Evolutionary conservation across 306 rosid genomes (phyloP).

Genomic region (Phaseolus lunatus): DNA sequence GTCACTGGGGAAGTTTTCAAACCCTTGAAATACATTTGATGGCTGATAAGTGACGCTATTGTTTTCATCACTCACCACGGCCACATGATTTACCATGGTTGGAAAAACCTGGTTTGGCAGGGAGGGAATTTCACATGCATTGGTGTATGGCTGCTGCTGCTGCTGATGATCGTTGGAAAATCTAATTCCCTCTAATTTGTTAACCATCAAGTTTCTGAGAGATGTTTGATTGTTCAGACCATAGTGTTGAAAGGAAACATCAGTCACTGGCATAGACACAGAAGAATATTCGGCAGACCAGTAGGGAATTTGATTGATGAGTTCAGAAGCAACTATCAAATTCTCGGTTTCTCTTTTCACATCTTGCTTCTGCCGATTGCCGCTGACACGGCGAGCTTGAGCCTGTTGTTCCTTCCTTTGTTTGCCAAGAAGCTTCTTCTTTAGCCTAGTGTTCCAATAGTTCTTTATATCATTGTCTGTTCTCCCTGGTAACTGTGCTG

Average conservation of each 20-base stretch:
- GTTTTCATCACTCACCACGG: conserved; percentile 23
- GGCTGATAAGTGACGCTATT: conserved; percentile 38
- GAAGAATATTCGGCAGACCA: conserved; percentile 56
- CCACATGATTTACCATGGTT: conserved; percentile 40
- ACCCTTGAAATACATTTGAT: conserved; percentile 50
- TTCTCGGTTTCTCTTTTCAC: conserved; percentile 55
- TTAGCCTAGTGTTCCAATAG: conserved; percentile 95
- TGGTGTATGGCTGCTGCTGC: conserved; percentile 20
- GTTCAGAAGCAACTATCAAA: conserved; percentile 34
- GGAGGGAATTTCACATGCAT: conserved; percentile 41
- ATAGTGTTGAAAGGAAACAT: conserved; percentile 47
- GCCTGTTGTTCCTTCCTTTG: conserved; percentile 71
- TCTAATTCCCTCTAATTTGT: conserved; percentile 58
- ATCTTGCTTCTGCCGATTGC: conserved; percentile 55
- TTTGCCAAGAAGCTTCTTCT: conserved; percentile 88
- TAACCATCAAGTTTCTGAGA: conserved; percentile 50
- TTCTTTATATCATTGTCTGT: conserved; percentile 97
- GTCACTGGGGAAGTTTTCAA: conserved; percentile 52
- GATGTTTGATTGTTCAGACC: conserved; percentile 50
- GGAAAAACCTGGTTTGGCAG: conserved; percentile 40
- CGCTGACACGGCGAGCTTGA: conserved; percentile 53
- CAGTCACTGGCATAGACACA: conserved; percentile 43
- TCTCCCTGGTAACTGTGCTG: conserved; percentile 93
- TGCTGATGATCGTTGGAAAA: conserved; percentile 39
- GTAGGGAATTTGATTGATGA: conserved; percentile 50